Evolutionary conservation across 106 monocot species (phyloP), one percentile per base, ranked within the genome.

Genomic region (Apostasia ramifera): DNA sequence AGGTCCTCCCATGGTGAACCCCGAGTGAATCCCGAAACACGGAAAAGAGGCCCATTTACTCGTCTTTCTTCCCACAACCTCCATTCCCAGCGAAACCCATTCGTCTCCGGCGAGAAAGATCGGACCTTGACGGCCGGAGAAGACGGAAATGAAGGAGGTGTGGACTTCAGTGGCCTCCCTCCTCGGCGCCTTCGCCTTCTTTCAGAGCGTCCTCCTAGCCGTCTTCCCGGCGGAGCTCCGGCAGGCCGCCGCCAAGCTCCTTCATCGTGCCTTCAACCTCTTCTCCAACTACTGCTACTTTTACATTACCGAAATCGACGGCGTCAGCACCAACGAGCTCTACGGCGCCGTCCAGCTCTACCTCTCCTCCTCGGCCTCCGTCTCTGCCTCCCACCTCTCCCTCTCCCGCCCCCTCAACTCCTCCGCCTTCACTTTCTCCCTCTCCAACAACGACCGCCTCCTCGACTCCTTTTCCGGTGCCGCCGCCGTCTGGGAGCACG

Each of bases 281-380:
- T 87, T 85, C 79, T 94, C 94, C 55, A 38, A 80, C 61, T 87
- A 84, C 79, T 87, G 82, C 84, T 94, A 83, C 84, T 90, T 90
- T 70, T 87, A 90, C 78, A 87, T 90, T 59, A 81, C 82, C 2
- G 90, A 90, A 70, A 85, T 77, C 72, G 90, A 94, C 66, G 90
- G 90, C 39, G 85, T 94, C 15, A 87, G 71, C 82, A 94, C 85
- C 73, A 94, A 94, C 71, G 90, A 94, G 81, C 85, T 94, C 67
- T 91, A 94, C 82, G 83, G 74, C 66, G 87, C 94, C 58, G 90
- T 91, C 45, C 90, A 90, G 74, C 79, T 88, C 69, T 94, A 94
- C 68, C 85, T 94, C 7, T 85, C 85, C 79, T 47, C 68, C 60
- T 83, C 83, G 1, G 82, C 85, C 50, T 79, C 94, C 8, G 78